Conservation (phyloP, 805 yeast genomes). For the Wickerhamiella azyma region DNA sequence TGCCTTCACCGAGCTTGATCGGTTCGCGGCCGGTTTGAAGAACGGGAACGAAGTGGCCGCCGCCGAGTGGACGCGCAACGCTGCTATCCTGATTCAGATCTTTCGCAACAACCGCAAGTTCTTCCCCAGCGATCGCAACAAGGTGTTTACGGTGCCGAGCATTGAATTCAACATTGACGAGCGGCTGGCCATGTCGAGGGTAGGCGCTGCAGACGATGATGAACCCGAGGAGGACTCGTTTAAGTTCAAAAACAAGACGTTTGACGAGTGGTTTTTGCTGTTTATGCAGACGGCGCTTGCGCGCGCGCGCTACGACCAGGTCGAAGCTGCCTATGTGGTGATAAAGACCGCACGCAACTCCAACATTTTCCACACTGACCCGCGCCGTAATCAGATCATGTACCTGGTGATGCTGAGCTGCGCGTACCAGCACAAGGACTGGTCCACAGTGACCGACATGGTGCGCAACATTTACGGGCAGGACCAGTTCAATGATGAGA, state of each 20-base stretch:
- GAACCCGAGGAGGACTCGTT: conserved; percentile 13
- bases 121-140: conserved; percentile 62
- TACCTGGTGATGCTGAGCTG: conserved; percentile 57
- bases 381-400: conserved; percentile 44
- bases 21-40: conserved; percentile 37
- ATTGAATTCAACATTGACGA: conserved; percentile 50
- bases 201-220: conserved; percentile 28
- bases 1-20: conserved; percentile 32
- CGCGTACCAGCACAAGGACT: conserved; percentile 37
- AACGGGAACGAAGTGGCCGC: conserved; percentile 47
- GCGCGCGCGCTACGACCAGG: conserved; percentile 44
- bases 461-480: conserved; percentile 51
- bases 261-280: conserved; percentile 73
- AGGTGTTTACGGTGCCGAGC: conserved; percentile 16
- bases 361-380: conserved; percentile 61
- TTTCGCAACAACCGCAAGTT: conserved; percentile 67
- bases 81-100: conserved; percentile 69
- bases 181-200: conserved; percentile 23
- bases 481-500: conserved; percentile 62
- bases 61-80: conserved; percentile 70
- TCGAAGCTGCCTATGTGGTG: conserved; percentile 52
- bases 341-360: conserved; percentile 64
- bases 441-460: conserved; percentile 38
- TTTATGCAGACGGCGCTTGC: conserved; percentile 68
- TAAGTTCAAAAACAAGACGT: conserved; percentile 60